phyloP scores from a whole-genome alignment of 768 basidiomycete species.

The Mycena epipterygia region DNA sequence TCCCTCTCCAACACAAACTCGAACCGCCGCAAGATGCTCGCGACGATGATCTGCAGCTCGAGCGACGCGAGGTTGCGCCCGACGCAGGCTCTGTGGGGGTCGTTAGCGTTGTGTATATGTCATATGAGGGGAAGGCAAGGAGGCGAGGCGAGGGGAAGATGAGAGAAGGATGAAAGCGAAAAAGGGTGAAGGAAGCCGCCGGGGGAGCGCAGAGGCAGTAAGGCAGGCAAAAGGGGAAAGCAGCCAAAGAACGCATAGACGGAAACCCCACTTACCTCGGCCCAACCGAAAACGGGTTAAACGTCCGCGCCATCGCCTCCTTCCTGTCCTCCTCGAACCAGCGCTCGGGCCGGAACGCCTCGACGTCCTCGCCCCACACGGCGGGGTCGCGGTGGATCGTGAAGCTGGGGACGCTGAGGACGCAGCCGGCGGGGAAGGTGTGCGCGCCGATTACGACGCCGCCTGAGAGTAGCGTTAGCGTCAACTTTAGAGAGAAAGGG shows the following conservation, averaged over 20 bases:
- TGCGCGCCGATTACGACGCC: constrained; percentile 73
- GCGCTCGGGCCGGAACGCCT: constrained; percentile 83
- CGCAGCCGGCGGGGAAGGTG: constrained; percentile 79
- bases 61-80: constrained; percentile 86
- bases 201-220: no score
- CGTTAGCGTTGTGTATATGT: constrained; percentile 7
- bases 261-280: no score
- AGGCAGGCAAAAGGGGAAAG: no score
- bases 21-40: constrained; percentile 84
- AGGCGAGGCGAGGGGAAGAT: not conserved
- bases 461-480: no score
- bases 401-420: constrained; percentile 86
- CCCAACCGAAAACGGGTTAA: constrained; percentile 90
- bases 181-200: constrained; percentile 36
- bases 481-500: no score
- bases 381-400: constrained; percentile 81
- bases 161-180: not conserved
- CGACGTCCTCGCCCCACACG: constrained; percentile 86
- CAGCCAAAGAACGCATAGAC: no score
- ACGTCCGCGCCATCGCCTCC: constrained; percentile 73
- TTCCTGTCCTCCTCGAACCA: constrained; percentile 81
- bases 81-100: constrained; percentile 75
- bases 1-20: constrained; percentile 77
- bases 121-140: constrained; percentile 24
- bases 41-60: constrained; percentile 84